Base-by-base conservation (phyloP, 495 filamentous ascomycete species). In the Friedmanniomyces simplex region DNA sequence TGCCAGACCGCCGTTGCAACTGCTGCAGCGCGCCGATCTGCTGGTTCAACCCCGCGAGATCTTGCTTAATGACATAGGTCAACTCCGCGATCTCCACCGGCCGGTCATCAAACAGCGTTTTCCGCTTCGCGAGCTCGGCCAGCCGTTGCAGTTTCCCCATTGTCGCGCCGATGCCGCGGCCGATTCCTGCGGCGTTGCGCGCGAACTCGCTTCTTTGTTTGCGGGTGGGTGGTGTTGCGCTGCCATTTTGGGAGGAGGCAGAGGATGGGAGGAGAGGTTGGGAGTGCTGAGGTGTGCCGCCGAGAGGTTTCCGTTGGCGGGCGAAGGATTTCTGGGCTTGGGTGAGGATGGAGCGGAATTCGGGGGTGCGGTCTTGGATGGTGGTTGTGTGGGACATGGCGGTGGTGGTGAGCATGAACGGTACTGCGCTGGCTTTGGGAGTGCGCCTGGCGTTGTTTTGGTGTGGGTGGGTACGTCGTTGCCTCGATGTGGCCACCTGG, bases 41-140 rank as follows among this genome's bases (percentile, higher is more conserved):
- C 57, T 85, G 78, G 70, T 95, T 96, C 55, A 98, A 72, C 11
- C 86, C 82, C 0, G 90, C 87, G 25, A 97, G 80, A 66, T 97
- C 94, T 77, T 97, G 93, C 71, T 97, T 97, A 73, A 98, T 96
- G 68, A 95, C 82, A 65, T 87, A 95, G 11, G 90, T 93, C 70
- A 97, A 82, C 66, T 97, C 89, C 68, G 90, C 89, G 72, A 98
- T 96, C 71, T 98, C 93, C 37, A 95, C 86, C 1, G 93, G 90
- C 69, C 87, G 81, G 73, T 98, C 93, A 69, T 98, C 93, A 67
- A 98, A 97, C 21, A 98, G 81, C 0, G 94, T 94, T 74, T 96
- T 95, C 61, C 95, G 84, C 69, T 91, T 93, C 52, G 93, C 93
- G 69, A 98, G 74, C 69, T 95, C 88, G 48, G 93, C 90, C 61